Evolutionary conservation across 345 rosid genomes (phyloP).

Genomic region (Erodium maritimum): DNA sequence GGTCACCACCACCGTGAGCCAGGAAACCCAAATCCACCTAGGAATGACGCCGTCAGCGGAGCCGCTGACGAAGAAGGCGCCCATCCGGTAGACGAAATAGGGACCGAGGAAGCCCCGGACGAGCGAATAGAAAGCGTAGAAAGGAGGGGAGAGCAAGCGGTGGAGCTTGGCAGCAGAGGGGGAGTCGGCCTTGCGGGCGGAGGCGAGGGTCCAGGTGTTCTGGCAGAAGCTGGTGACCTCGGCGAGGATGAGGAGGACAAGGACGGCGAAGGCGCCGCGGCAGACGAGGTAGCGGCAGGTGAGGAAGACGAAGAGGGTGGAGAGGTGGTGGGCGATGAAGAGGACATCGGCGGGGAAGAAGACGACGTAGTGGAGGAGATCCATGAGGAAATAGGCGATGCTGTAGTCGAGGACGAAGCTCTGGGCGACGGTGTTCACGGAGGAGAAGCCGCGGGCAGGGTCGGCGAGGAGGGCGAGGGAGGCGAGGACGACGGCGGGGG

Average conservation of each 20-base stretch:
- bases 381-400: conserved; percentile 66
- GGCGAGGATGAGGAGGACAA: conserved; percentile 54
- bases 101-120: conserved; percentile 71
- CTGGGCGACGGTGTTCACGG: conserved; percentile 27
- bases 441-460: too few relatives aligned
- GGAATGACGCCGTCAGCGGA: conserved; percentile 47
- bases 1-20: conserved; percentile 54
- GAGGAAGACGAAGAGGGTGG: conserved; percentile 73
- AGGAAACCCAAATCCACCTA: conserved; percentile 81
- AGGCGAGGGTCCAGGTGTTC: conserved; percentile 79
- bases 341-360: conserved; percentile 67
- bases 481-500: conserved; percentile 70
- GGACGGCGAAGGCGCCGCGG: conserved; percentile 69
- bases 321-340: conserved; percentile 84
- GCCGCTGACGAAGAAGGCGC: conserved; percentile 36
- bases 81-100: conserved; percentile 49
- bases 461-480: conserved; percentile 32
- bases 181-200: conserved; percentile 37
- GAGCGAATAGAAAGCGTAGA: conserved; percentile 52
- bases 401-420: conserved; percentile 61
- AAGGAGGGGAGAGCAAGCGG: conserved; percentile 51
- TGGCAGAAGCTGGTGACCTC: conserved; percentile 89
- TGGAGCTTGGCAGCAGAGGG: conserved; percentile 39
- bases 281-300: conserved; percentile 60
- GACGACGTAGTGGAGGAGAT: conserved; percentile 66